Conservation (phyloP, 805 yeast species). For the Wickerhamiella allomyrinae region DNA sequence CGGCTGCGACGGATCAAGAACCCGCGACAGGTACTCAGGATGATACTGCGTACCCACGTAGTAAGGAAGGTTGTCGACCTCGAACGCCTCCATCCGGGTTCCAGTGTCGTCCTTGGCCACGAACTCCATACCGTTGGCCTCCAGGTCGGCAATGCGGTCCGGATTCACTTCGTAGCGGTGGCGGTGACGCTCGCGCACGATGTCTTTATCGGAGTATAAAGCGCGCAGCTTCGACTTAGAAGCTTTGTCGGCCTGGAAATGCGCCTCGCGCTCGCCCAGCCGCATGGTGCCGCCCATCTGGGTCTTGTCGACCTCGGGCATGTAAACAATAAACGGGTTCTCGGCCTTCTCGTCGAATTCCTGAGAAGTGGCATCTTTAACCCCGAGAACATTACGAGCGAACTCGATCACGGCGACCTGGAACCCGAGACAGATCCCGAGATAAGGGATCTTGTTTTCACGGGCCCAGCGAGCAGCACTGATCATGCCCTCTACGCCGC, state of each 20-base stretch:
- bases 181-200: constrained; percentile 88
- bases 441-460: constrained; percentile 80
- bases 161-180: constrained; percentile 98
- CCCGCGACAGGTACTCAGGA: constrained; percentile 95
- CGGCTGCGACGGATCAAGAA: constrained; percentile 91
- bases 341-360: constrained; percentile 61
- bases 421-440: constrained; percentile 95
- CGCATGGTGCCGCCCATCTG: constrained; percentile 99
- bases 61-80: constrained; percentile 75
- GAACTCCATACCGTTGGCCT: constrained; percentile 65
- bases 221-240: constrained; percentile 59
- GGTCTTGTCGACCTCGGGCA: constrained; percentile 96
- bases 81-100: constrained; percentile 88
- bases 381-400: constrained; percentile 64
- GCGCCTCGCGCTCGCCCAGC: constrained; percentile 84
- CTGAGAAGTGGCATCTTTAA: constrained; percentile 56
- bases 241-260: constrained; percentile 50
- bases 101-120: constrained; percentile 88
- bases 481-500: constrained; percentile 98
- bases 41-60: constrained; percentile 95
- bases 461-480: constrained; percentile 97
- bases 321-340: constrained; percentile 72
- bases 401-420: constrained; percentile 95
- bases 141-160: constrained; percentile 52
- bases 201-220: constrained; percentile 57